Percentiles rank a stretch among this genome's conserved stretches.
These are phyloP conservation scores for Claviceps sp. DNA, from an alignment of 2,329 filamentous ascomycete genomes.

Conservation along the genomic window DNA sequence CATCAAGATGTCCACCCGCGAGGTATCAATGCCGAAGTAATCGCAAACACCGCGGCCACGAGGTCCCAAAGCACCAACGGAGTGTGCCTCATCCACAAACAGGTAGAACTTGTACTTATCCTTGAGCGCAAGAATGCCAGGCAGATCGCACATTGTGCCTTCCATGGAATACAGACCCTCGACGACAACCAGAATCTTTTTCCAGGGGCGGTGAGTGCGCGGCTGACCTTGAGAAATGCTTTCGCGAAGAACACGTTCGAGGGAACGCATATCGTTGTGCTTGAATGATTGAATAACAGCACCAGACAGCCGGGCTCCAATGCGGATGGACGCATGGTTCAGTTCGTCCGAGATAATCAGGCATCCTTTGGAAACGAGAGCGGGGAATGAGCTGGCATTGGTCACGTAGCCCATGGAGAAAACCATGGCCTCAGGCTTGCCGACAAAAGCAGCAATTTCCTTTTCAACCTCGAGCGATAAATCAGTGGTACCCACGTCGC, in stretches of 20 bases:
- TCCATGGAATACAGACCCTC: constrained; percentile 99
- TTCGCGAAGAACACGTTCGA: constrained; percentile 78
- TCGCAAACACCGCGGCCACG: constrained; percentile 87
- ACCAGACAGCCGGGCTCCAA: constrained; percentile 84
- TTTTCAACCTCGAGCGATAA: constrained; percentile 81
- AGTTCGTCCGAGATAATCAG: constrained; percentile 93
- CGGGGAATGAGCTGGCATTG: constrained; percentile 85
- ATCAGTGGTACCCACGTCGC: constrained; percentile 77
- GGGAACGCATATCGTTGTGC: constrained; percentile 86
- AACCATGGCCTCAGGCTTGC: constrained; percentile 88
- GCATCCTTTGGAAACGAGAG: constrained; percentile 82
- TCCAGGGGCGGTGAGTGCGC: constrained; percentile 96
- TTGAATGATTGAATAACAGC: constrained; percentile 94
- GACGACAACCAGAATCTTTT: constrained; percentile 93
- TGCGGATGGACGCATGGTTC: constrained; percentile 94
- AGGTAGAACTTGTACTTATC: constrained; percentile 94
- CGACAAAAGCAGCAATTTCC: constrained; percentile 79
- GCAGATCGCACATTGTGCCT: constrained; percentile 96
- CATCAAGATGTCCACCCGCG: constrained; percentile 91
- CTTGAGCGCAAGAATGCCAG: constrained; percentile 74
- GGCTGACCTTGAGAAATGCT: constrained; percentile 94
- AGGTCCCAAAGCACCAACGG: constrained; percentile 82
- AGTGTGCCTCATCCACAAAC: constrained; percentile 94
- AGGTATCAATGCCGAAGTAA: constrained; percentile 83
- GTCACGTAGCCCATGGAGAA: constrained; percentile 99